These are phyloP conservation scores for Drosera capensis DNA, from an alignment of 148 eudicot species.

Conservation along the genomic window DNA sequence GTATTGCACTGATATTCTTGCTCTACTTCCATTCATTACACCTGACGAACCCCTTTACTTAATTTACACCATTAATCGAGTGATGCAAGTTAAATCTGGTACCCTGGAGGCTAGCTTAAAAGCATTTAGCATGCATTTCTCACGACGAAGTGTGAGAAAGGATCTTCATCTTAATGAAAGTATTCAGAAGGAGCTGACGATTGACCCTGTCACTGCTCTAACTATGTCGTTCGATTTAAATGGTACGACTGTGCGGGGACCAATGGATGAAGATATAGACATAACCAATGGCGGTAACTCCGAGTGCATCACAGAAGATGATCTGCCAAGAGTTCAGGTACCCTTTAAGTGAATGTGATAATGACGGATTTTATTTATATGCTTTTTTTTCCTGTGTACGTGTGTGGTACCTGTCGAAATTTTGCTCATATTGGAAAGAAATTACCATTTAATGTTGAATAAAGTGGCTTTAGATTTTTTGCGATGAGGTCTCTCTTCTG, in stretches of 20 bases:
- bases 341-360: background rate
- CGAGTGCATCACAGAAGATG: constrained; percentile 26
- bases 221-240: constrained; percentile 22
- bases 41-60: constrained; percentile 95
- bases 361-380: too few species aligned
- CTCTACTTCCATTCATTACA: constrained; percentile 70
- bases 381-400: too few species aligned
- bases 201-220: constrained; percentile 15
- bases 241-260: constrained; percentile 14
- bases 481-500: too few species aligned
- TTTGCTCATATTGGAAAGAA: too few species aligned
- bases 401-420: too few species aligned
- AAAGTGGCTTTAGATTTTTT: too few species aligned
- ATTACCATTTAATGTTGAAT: too few species aligned
- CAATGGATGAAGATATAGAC: constrained; percentile 16
- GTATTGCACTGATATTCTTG: constrained; percentile 88
- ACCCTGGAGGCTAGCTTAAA: constrained; percentile 75
- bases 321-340: constrained; percentile 69
- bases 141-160: constrained; percentile 26
- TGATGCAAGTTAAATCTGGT: constrained; percentile 91
- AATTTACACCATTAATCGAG: constrained; percentile 74
- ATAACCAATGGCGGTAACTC: constrained; percentile 15
- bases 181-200: constrained; percentile 14
- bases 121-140: constrained; percentile 39
- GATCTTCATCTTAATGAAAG: constrained; percentile 30